A percentile compares a stretch with the other conserved stretches of the same genome.
These are phyloP conservation scores for Trichosporon inkin DNA, from an alignment of 1,284 basidiomycete species.

Conservation along the genomic window DNA sequence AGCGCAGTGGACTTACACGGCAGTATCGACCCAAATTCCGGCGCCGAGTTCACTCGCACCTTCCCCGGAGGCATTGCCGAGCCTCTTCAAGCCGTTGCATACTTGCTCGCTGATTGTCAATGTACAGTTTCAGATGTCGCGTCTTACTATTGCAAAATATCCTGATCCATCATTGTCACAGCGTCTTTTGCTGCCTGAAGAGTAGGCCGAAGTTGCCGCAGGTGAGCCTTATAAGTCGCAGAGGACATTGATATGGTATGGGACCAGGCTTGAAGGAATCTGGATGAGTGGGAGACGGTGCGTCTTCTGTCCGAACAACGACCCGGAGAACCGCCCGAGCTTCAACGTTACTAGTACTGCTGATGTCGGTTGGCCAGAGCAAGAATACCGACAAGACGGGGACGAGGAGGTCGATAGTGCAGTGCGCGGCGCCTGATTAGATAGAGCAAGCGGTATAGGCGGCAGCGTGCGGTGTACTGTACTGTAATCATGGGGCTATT, in stretches of 20 bases:
- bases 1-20: conserved; percentile 25
- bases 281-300: too few relatives aligned
- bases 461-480: too few relatives aligned
- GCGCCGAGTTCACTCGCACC: conserved; percentile 35
- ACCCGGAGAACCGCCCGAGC: too few relatives aligned
- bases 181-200: conserved; percentile 19
- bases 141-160: conserved; percentile 34
- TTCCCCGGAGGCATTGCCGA: conserved; percentile 6
- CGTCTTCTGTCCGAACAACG: too few relatives aligned
- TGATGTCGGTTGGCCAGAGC: too few relatives aligned
- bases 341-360: too few relatives aligned
- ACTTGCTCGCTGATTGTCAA: conserved; percentile 24
- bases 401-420: too few relatives aligned
- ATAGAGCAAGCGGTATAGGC: too few relatives aligned
- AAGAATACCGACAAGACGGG: too few relatives aligned
- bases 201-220: conserved; percentile 23
- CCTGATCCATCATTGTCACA: conserved; percentile 21
- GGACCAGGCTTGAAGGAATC: too few relatives aligned
- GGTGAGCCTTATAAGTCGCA: conserved; percentile 18
- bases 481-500: too few relatives aligned
- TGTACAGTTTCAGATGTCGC: not conserved
- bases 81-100: conserved; percentile 17
- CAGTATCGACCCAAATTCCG: conserved; percentile 35
- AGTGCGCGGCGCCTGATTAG: conserved; percentile 1
- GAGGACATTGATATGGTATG: conserved; percentile 2